Conservation (phyloP, 768 basidiomycete genomes). For the Podaxis pistillaris region DNA sequence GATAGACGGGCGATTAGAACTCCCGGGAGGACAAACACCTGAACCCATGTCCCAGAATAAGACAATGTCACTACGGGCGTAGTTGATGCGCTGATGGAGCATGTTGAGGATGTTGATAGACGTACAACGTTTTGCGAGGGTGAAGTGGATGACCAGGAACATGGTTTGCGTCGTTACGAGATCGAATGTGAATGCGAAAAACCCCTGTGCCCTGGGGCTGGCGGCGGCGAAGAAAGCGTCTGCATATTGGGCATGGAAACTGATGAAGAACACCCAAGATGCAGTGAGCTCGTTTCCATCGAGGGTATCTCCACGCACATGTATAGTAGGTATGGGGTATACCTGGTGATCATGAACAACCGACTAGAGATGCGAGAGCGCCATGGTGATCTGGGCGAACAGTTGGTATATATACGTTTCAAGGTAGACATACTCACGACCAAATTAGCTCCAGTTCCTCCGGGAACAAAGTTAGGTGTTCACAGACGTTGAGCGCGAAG, state of each 20-base stretch:
- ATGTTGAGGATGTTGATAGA: not conserved
- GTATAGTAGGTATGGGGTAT: conserved; percentile 2
- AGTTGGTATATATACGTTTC: not conserved
- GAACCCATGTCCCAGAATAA: not conserved
- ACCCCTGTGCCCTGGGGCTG: not conserved
- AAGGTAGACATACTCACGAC: not conserved
- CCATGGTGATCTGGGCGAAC: not conserved
- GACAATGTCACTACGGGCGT: not conserved
- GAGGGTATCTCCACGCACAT: not conserved
- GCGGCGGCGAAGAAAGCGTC: not conserved
- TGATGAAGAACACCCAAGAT: not conserved
- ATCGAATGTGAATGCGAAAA: not conserved
- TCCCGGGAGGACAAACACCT: not conserved
- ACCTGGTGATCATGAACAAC: conserved; percentile 6
- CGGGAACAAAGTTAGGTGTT: not conserved
- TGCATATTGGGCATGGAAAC: not conserved
- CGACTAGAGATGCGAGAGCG: not conserved
- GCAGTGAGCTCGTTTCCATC: not conserved
- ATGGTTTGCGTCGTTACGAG: not conserved
- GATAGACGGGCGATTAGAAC: not conserved
- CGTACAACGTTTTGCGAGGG: conserved; percentile 8
- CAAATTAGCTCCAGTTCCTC: conserved; percentile 1
- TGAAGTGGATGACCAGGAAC: not conserved
- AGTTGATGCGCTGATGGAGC: not conserved
- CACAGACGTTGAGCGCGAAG: not conserved